These are phyloP conservation scores for Skeletonema marinoi DNA, from an alignment of 108 stramenopile species.

Conservation along the genomic window DNA sequence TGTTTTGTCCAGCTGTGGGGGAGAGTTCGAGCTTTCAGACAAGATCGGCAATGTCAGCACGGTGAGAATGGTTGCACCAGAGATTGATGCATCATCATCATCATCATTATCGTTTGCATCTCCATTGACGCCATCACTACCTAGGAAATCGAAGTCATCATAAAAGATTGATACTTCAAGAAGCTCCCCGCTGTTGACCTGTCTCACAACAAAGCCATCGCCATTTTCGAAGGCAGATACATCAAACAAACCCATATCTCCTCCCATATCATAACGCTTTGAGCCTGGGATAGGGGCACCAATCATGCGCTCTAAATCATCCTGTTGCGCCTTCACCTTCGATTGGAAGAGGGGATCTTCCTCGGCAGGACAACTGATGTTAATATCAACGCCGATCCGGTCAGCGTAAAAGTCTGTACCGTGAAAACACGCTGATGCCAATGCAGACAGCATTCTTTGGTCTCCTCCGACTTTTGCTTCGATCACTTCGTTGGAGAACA, in stretches of 20 bases:
- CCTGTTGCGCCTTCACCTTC: conserved; percentile 3
- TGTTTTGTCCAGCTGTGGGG: background rate
- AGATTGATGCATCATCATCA: background rate
- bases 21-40: background rate
- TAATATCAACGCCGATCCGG: conserved; percentile 15
- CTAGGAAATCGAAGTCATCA: background rate
- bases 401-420: conserved; percentile 58
- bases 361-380: conserved; percentile 8
- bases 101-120: background rate
- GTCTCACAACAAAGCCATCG: conserved; percentile 65
- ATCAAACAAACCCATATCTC: conserved; percentile 61
- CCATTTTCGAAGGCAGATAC: conserved; percentile 58
- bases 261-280: conserved; percentile 58
- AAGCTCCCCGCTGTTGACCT: conserved; percentile 57
- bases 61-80: conserved; percentile 11
- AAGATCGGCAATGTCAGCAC: conserved; percentile 16
- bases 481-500: conserved; percentile 7
- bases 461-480: conserved; percentile 14
- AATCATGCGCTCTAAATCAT: background rate
- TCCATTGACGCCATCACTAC: background rate
- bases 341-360: conserved; percentile 10
- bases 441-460: conserved; percentile 49
- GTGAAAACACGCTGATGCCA: conserved; percentile 52
- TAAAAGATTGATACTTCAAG: conserved; percentile 40
- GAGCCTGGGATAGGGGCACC: conserved; percentile 13